A percentile compares a stretch with the other conserved stretches of the same genome.
Evolutionary conservation across 2,329 filamentous ascomycete genomes (phyloP).

Genomic region (Pestalotiopsis sp.): DNA sequence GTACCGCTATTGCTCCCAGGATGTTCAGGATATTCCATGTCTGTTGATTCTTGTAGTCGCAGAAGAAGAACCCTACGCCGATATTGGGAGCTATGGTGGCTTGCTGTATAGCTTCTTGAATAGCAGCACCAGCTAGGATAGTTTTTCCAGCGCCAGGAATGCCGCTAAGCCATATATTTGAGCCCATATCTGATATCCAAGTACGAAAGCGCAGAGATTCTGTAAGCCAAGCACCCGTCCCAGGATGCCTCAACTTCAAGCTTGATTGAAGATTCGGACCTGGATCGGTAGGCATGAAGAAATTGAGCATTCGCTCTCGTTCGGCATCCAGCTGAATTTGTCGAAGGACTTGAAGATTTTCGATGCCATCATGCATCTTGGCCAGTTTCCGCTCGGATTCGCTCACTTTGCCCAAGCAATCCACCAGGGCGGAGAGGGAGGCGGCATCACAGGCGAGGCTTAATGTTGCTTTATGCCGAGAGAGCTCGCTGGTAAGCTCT

Average conservation of each 20-base stretch:
- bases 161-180: neutral
- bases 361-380: neutral
- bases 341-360: neutral
- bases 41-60: neutral
- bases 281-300: neutral
- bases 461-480: neutral
- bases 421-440: neutral
- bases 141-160: neutral
- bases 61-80: neutral
- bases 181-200: neutral
- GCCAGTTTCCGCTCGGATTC: neutral
- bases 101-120: neutral
- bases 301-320: neutral
- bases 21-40: neutral
- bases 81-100: neutral
- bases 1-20: neutral
- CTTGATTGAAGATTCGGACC: neutral
- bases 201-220: neutral
- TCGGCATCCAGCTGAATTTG: neutral
- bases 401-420: neutral
- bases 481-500: neutral
- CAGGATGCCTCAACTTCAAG: neutral
- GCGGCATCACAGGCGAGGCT: neutral
- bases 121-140: neutral
- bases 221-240: neutral